Percentiles rank a stretch among this genome's conserved stretches.
Conservation (phyloP, 2,329 filamentous ascomycete species). For the Cyphellophora europaea region DNA sequence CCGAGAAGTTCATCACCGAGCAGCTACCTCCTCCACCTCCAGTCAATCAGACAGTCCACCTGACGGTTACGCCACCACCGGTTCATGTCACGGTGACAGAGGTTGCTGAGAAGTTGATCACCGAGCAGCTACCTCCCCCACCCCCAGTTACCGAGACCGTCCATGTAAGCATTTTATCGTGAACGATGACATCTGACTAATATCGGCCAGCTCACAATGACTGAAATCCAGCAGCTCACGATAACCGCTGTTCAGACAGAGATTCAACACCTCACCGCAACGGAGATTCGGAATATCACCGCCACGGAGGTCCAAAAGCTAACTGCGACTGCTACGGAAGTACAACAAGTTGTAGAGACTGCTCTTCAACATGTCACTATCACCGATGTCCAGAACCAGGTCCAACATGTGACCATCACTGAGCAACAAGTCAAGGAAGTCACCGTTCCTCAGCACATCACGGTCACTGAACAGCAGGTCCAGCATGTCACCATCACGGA, state of each 20-base stretch:
- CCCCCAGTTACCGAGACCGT: neutral
- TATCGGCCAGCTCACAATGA: neutral
- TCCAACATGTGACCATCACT: neutral
- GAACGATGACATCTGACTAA: too few species aligned
- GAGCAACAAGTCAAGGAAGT: neutral
- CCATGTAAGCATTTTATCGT: too few species aligned
- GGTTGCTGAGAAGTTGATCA: too few species aligned
- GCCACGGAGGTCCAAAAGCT: neutral
- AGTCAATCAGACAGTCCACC: too few species aligned
- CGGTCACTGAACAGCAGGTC: neutral
- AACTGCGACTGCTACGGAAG: neutral
- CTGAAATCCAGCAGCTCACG: neutral
- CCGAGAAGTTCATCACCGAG: too few species aligned
- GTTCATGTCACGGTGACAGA: too few species aligned
- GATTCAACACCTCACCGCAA: slow-evolving; percentile 1
- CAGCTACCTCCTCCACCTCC: too few species aligned
- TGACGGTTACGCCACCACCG: too few species aligned
- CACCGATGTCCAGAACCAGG: neutral
- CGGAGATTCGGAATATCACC: too few species aligned
- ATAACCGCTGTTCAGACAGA: neutral
- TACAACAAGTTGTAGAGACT: slow-evolving; percentile 1
- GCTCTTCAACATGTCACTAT: neutral
- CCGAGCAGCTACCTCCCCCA: too few species aligned
- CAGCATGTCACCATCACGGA: neutral
- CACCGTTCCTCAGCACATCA: neutral